Percentiles rank a stretch among this genome's conserved stretches.
Evolutionary conservation across 1,284 basidiomycete species (phyloP).

Genomic region (Vanrija pseudolonga): DNA sequence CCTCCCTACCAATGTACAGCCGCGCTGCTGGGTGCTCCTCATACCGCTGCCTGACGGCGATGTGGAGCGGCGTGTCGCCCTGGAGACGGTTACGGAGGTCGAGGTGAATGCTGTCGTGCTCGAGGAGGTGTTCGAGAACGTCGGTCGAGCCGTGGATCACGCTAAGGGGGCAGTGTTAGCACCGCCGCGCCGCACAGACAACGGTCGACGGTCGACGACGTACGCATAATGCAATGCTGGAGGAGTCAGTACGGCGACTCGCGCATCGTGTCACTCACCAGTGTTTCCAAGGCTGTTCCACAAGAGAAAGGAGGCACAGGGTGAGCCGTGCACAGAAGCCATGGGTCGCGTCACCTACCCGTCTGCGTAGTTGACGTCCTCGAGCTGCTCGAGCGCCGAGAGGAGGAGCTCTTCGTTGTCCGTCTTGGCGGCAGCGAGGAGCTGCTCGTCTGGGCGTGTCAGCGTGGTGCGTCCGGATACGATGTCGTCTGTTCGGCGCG

Average conservation of each 20-base stretch:
- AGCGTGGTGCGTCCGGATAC: neutral
- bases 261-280: slow-evolving; percentile 48
- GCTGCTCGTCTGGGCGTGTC: slow-evolving; percentile 59
- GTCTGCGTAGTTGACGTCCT: slow-evolving; percentile 71
- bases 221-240: slow-evolving; percentile 77
- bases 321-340: neutral
- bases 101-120: slow-evolving; percentile 74
- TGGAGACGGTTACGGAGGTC: slow-evolving; percentile 72
- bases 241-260: neutral
- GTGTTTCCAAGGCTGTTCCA: slow-evolving; percentile 65
- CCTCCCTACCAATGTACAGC: slow-evolving; percentile 45
- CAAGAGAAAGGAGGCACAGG: neutral
- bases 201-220: slow-evolving; percentile 42
- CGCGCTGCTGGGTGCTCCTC: slow-evolving; percentile 59
- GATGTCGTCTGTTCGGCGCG: neutral
- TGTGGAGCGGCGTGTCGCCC: slow-evolving; percentile 75
- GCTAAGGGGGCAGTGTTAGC: slow-evolving; percentile 16
- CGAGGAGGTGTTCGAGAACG: slow-evolving; percentile 69
- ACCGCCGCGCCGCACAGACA: neutral
- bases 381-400: slow-evolving; percentile 58
- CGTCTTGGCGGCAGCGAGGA: slow-evolving; percentile 67
- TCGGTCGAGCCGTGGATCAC: slow-evolving; percentile 56
- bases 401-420: slow-evolving; percentile 69
- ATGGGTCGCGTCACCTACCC: slow-evolving; percentile 56
- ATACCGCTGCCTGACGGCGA: slow-evolving; percentile 63